These are phyloP conservation scores for Wickerhamomyces sydowiorum DNA, from an alignment of 805 yeast genomes.

Conservation along the genomic window DNA sequence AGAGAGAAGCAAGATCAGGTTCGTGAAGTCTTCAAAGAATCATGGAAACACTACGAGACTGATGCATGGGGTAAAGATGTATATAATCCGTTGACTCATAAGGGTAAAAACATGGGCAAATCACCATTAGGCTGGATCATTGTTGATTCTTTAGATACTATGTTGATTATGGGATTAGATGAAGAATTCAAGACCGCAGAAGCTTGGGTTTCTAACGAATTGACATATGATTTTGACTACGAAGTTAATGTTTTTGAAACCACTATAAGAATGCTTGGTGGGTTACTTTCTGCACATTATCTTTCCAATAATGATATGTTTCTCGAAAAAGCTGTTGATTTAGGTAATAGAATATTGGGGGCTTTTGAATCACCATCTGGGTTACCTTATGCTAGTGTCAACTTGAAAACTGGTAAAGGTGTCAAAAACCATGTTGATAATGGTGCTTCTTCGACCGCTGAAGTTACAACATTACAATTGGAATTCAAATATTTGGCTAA, in stretches of 20 bases:
- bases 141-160: conserved; percentile 81
- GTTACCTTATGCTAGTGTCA: conserved; percentile 74
- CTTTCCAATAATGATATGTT: conserved; percentile 64
- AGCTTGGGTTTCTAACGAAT: conserved; percentile 66
- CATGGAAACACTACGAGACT: conserved; percentile 71
- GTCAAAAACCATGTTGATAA: conserved; percentile 53
- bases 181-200: conserved; percentile 61
- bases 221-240: conserved; percentile 66
- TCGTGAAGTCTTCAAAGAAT: conserved; percentile 58
- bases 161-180: conserved; percentile 60
- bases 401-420: conserved; percentile 60
- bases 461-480: conserved; percentile 79
- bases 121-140: conserved; percentile 89
- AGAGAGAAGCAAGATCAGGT: conserved; percentile 47
- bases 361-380: conserved; percentile 67
- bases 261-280: conserved; percentile 93
- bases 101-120: conserved; percentile 70
- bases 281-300: conserved; percentile 78
- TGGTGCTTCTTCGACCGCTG: conserved; percentile 88
- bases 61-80: conserved; percentile 85
- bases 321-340: conserved; percentile 70
- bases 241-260: conserved; percentile 85
- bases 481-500: conserved; percentile 80
- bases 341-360: conserved; percentile 68
- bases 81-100: conserved; percentile 60